Conservation (phyloP, 1,139 yeast species). For the Wickerhamiella infanticola region DNA sequence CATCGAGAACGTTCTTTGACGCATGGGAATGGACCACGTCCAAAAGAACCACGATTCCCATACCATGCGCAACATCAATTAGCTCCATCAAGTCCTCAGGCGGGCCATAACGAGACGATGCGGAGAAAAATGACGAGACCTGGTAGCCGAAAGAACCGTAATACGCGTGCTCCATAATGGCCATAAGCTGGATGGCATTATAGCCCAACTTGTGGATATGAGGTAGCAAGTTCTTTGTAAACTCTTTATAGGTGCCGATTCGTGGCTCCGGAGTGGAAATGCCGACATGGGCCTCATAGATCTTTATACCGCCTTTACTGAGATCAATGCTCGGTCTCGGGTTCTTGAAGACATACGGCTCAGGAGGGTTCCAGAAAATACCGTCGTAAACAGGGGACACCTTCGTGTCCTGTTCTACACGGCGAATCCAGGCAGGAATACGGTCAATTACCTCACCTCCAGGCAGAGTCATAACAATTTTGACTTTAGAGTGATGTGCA, state of each 20-base stretch:
- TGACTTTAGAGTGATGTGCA: constrained; percentile 67
- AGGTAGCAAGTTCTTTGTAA: constrained; percentile 70
- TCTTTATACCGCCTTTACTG: constrained; percentile 55
- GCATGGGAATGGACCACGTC: constrained; percentile 96
- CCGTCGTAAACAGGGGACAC: constrained; percentile 59
- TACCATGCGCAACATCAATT: constrained; percentile 78
- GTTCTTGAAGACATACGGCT: constrained; percentile 45
- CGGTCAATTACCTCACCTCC: constrained; percentile 62
- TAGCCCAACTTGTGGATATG: constrained; percentile 71
- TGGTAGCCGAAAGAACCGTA: constrained; percentile 97
- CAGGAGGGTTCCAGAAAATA: constrained; percentile 77
- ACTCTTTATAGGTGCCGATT: constrained; percentile 72
- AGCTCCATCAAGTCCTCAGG: constrained; percentile 89
- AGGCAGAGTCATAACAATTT: constrained; percentile 49
- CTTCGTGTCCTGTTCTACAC: constrained; percentile 55
- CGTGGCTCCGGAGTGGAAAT: constrained; percentile 83
- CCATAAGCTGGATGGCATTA: constrained; percentile 91
- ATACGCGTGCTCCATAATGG: constrained; percentile 97
- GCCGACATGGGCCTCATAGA: constrained; percentile 94
- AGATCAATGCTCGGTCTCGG: constrained; percentile 26
- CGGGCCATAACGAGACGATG: constrained; percentile 77
- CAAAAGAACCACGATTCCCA: constrained; percentile 72
- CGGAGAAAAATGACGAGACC: constrained; percentile 82
- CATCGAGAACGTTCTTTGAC: constrained; percentile 86
- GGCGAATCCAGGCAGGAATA: constrained; percentile 74